These are phyloP conservation scores for Cornus controversa DNA, from an alignment of 148 eudicot genomes.

Conservation along the genomic window DNA sequence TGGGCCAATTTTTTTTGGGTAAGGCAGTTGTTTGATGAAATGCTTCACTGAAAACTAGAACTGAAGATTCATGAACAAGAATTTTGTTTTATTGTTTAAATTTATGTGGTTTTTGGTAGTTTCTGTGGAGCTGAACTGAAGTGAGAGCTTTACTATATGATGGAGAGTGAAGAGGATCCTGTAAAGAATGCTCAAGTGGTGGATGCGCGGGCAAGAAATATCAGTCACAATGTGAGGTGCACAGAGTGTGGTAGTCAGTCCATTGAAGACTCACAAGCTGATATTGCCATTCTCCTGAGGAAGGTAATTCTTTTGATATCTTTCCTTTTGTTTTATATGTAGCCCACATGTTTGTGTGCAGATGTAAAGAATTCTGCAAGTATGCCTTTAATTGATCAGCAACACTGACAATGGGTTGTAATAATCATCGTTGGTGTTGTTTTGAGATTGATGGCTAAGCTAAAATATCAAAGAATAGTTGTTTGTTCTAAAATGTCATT, in stretches of 20 bases:
- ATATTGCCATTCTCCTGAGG: constrained; percentile 83
- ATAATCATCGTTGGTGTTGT: neutral
- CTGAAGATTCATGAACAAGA: neutral
- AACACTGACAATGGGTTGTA: neutral
- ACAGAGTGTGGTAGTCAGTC: constrained; percentile 98
- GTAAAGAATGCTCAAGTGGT: constrained; percentile 57
- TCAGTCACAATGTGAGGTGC: constrained; percentile 93
- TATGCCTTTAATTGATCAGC: neutral
- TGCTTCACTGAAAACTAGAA: constrained; percentile 18
- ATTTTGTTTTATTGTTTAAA: neutral
- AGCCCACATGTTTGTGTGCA: too few relatives aligned
- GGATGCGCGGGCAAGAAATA: constrained; percentile 84
- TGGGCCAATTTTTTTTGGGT: neutral
- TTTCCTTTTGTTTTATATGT: neutral
- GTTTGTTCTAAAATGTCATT: neutral
- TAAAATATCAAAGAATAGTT: neutral
- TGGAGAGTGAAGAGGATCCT: constrained; percentile 59
- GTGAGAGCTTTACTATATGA: neutral
- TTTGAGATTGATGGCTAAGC: neutral
- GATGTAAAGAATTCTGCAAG: neutral
- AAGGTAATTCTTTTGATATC: constrained; percentile 42
- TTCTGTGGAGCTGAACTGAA: neutral
- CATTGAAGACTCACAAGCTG: constrained; percentile 98
- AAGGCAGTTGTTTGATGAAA: constrained; percentile 32
- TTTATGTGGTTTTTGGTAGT: neutral